Conservation (phyloP, 306 rosid species). For the Biancaea sappan region DNA sequence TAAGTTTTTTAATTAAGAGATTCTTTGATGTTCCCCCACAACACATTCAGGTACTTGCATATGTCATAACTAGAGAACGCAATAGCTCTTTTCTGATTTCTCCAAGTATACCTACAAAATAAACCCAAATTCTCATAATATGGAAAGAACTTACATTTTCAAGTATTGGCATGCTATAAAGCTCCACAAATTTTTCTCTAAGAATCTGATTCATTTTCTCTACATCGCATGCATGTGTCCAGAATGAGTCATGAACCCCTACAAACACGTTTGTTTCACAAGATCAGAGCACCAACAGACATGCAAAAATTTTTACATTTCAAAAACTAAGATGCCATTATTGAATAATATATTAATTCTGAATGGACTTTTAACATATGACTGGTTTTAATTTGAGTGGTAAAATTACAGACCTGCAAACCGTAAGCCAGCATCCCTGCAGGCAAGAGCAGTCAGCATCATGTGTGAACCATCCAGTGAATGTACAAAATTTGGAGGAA, state of each 20-base stretch:
- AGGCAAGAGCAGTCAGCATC: conserved; percentile 94
- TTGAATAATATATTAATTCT: background rate
- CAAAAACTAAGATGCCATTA: background rate
- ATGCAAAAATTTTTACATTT: background rate
- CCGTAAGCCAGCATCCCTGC: conserved; percentile 77
- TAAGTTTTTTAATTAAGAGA: background rate
- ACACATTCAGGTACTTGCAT: background rate
- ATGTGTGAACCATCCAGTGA: conserved; percentile 84
- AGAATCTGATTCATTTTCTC: conserved; percentile 77
- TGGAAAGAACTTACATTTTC: conserved; percentile 39
- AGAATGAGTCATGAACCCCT: conserved; percentile 93
- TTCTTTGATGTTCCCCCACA: background rate
- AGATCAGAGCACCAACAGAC: background rate
- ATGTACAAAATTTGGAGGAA: conserved; percentile 87
- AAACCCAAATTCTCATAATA: background rate
- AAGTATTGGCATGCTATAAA: conserved; percentile 62
- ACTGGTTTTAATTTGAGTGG: conserved; percentile 3
- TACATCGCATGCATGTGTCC: conserved; percentile 89
- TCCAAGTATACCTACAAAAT: background rate
- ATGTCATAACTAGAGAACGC: background rate
- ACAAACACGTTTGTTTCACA: conserved; percentile 34
- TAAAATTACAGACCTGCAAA: conserved; percentile 70
- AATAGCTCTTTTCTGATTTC: background rate
- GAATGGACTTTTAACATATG: conserved; percentile 2
- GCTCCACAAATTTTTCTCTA: conserved; percentile 79